Evolutionary conservation across 2,329 filamentous ascomycete genomes (phyloP), one percentile per base, ranked within the genome.

Genomic region (Apiospora rasikravindrae): DNA sequence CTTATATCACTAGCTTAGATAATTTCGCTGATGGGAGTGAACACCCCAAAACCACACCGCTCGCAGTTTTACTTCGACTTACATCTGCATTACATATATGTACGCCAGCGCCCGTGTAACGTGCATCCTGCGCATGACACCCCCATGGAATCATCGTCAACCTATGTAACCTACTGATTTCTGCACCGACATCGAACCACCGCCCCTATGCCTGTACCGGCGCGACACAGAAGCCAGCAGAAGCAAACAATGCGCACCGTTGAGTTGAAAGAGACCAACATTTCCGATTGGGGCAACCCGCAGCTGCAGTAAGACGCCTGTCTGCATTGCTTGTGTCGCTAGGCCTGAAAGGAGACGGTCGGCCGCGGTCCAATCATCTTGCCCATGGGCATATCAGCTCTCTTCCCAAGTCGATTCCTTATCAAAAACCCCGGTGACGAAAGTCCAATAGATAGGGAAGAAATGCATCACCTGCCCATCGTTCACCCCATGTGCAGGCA

Each of bases 121-220:
- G 57, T 64, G 57, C 57, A 64, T 64, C 57, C 40, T 64, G 57
- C 57, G 57, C 57, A 64, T 64, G 57, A 64, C 57, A 33, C 33
- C 19, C 57, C 57, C 11, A 40, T 40, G 19, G 1, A 7, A 64
- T 64, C 29, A 64, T 24, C 57, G 33, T 2, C 57, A 61, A 14
- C 33, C 16, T 11, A 22, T 61, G 53, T 61, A n/a, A n/a, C n/a
- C n/a, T n/a, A 33, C 53, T 61, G 53, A 61, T 61, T 26, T 53
- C n/a, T 53, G n/a, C 14, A 26, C 49, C 11, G 49, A 53, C 10
- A 33, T 61, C 53, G 53, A 61, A 61, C 53, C 53, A 61, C 26
- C 6, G 16, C 24, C 26, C 53, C 19, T 37, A 61, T 29, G 10
- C 53, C 16, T 22, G 29, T 19, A n/a, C 53, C 29, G 53, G 26